phyloP scores from a whole-genome alignment of 805 yeast genomes.

The Kuraishia piskuri region DNA sequence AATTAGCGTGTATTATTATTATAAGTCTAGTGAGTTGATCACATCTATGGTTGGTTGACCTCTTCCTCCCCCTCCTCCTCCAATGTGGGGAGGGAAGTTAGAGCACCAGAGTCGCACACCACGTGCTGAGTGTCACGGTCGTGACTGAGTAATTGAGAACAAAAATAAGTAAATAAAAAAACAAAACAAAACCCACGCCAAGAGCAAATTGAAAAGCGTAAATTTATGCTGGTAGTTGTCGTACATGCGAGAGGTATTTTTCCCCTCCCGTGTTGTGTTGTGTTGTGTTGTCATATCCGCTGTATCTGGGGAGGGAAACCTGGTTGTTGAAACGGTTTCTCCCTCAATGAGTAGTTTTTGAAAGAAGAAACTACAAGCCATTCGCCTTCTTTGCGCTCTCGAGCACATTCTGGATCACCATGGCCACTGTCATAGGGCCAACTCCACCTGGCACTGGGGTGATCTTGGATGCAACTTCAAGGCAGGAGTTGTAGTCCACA shows the following conservation, averaged over 20 bases:
- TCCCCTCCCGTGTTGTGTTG: no score
- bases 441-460: conserved; percentile 95
- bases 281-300: not conserved
- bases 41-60: not conserved
- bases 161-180: not conserved
- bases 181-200: not conserved
- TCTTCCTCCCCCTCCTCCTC: no score
- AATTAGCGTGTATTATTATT: not conserved
- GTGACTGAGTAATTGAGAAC: no score
- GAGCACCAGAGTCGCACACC: no score
- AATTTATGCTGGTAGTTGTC: not conserved
- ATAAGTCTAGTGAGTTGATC: not conserved
- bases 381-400: conserved; percentile 50
- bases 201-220: not conserved
- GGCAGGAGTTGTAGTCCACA: conserved; percentile 54
- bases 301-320: not conserved
- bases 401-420: conserved; percentile 65
- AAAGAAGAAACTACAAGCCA: conserved; percentile 1
- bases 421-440: conserved; percentile 89
- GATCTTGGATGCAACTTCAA: conserved; percentile 46
- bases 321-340: conserved; percentile 2
- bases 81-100: no score
- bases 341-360: not conserved
- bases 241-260: not conserved
- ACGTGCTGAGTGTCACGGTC: no score